Evolutionary conservation across 805 yeast species (phyloP), one percentile per base, ranked within the genome.

Genomic region (Metschnikowia reukaufii): DNA sequence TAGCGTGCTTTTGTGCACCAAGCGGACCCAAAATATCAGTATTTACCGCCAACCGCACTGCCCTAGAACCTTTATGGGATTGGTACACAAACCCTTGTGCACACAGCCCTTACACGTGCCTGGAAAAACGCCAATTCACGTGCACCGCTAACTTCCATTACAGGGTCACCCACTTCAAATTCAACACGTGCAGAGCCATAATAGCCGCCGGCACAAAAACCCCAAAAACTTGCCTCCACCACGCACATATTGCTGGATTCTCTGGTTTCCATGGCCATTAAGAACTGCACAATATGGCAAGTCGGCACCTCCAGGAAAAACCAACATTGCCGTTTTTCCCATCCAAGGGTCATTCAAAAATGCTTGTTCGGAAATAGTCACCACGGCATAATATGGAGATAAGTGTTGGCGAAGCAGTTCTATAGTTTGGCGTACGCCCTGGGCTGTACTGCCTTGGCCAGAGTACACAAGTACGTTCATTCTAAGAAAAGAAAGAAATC

Each of bases 221-320:
- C n/a, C 99, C 17, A 92, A 64, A 59, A 72, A 89, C 40, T 73
- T 70, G 2, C 99, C 99, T 25, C 98, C 99, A 45, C 73, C 72
- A 27, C 81, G 72, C 1, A 89, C 89, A 55, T 75, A 89, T 41
- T 79, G 79, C 21, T 68, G 64, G 51, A 89, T 87, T 32, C 73
- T 70, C 8, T 67, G 57, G 57, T 84, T 87, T 0, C 90, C 88
- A 1, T 65, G 67, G 1, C 96, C 92, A 58, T 85, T 83, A 52
- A 95, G 76, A 3, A 77, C 79, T 43, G 75, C 72, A 52, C 96
- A 88, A 55, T 84, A 81, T 0, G 97, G 97, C 42, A 89, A 68
- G 62, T 94, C 99, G 0, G 98, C 97, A 6, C 99, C 99, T 4
- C 99, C 99, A 0, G 99, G 99, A 21, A 94, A 65, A 1, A 90